Conservation (phyloP, 2,329 filamentous ascomycete species). For the Aspergillus fumigatiaffinis region DNA sequence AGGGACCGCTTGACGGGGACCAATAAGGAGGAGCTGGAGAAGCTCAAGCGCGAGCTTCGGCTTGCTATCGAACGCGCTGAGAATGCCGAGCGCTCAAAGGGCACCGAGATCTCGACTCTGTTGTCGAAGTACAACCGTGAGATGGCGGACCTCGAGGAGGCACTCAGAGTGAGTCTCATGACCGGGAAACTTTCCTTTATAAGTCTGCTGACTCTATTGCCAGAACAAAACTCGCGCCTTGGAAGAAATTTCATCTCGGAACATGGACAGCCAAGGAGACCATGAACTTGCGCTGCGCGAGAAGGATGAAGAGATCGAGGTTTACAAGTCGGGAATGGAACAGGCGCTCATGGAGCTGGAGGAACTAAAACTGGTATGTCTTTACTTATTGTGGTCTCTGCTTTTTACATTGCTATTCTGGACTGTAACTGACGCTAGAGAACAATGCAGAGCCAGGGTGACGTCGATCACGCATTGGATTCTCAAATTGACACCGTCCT, state of each 20-base stretch:
- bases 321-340: slow-evolving; percentile 97
- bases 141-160: slow-evolving; percentile 93
- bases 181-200: neutral
- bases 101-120: slow-evolving; percentile 91
- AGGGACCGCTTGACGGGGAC: slow-evolving; percentile 81
- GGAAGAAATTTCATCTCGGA: slow-evolving; percentile 75
- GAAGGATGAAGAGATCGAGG: slow-evolving; percentile 96
- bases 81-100: slow-evolving; percentile 87
- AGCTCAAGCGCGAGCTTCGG: slow-evolving; percentile 86
- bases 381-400: neutral
- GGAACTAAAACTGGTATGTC: slow-evolving; percentile 63
- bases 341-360: slow-evolving; percentile 90
- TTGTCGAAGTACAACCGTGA: slow-evolving; percentile 94
- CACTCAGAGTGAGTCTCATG: slow-evolving; percentile 53
- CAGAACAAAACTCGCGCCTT: slow-evolving; percentile 81
- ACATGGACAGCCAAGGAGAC: slow-evolving; percentile 77
- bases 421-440: neutral
- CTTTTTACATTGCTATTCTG: neutral
- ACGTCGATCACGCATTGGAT: slow-evolving; percentile 76
- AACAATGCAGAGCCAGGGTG: slow-evolving; percentile 57
- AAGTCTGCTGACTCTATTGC: slow-evolving; percentile 8
- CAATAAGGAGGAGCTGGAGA: slow-evolving; percentile 91
- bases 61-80: slow-evolving; percentile 89
- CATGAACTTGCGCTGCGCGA: slow-evolving; percentile 81
- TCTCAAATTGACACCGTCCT: slow-evolving; percentile 88